phyloP scores from a whole-genome alignment of 2,329 filamentous ascomycete species.

The Epichloe aotearoae region DNA sequence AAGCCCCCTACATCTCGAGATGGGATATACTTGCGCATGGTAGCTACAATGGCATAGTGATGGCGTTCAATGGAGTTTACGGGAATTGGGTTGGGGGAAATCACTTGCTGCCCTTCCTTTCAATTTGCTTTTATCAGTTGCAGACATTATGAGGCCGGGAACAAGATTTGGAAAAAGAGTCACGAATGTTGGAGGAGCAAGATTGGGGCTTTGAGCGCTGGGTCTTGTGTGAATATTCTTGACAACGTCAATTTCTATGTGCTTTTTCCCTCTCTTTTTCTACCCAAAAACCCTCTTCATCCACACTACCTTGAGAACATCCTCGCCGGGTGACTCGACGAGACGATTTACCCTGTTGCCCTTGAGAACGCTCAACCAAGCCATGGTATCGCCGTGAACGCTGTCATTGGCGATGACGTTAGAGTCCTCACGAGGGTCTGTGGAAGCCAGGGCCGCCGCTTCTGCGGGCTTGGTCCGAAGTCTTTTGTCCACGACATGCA shows the following conservation, averaged over 20 bases:
- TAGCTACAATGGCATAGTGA: constrained; percentile 6
- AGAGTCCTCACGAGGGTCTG: constrained; percentile 27
- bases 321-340: constrained; percentile 53
- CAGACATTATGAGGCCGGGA: neutral
- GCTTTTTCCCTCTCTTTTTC: neutral
- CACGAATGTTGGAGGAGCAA: too few species aligned
- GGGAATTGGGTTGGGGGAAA: neutral
- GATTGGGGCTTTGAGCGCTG: too few species aligned
- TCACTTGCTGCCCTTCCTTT: neutral
- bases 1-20: neutral
- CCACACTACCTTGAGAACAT: constrained; percentile 51
- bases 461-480: constrained; percentile 39
- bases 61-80: constrained; percentile 7
- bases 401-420: constrained; percentile 29
- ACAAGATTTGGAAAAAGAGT: neutral
- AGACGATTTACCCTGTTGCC: constrained; percentile 75
- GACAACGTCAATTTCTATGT: neutral
- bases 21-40: neutral
- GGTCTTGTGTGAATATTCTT: too few species aligned
- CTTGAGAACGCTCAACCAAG: constrained; percentile 59
- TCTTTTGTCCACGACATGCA: constrained; percentile 74
- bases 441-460: constrained; percentile 24
- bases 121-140: neutral
- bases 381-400: constrained; percentile 56
- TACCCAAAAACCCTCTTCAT: constrained; percentile 51